Conservation (phyloP, 495 filamentous ascomycete species). For the Penicillium atrosanguineum region DNA sequence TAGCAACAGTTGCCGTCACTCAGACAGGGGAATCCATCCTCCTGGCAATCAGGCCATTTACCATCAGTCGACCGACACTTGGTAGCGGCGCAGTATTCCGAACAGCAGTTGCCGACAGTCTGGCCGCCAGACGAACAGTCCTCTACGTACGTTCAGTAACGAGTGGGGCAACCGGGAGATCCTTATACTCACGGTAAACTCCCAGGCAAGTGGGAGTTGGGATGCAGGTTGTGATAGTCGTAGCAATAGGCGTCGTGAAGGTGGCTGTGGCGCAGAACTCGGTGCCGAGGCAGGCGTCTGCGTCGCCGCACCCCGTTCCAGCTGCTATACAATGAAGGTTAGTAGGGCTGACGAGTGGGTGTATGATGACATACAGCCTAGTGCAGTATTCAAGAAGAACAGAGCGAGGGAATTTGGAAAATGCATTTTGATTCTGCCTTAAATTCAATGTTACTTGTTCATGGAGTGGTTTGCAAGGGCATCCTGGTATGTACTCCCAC, state of each 20-base stretch:
- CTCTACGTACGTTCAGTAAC: neutral
- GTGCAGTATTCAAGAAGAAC: slow-evolving; percentile 6
- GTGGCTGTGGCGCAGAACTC: slow-evolving; percentile 33
- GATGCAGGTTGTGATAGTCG: slow-evolving; percentile 31
- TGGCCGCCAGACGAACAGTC: slow-evolving; percentile 17
- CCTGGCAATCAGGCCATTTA: slow-evolving; percentile 24
- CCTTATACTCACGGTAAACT: slow-evolving; percentile 29
- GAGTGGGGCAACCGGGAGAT: neutral
- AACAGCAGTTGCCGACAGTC: slow-evolving; percentile 22
- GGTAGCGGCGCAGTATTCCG: slow-evolving; percentile 25
- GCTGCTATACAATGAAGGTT: neutral
- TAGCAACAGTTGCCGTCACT: slow-evolving; percentile 27
- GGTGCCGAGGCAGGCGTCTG: slow-evolving; percentile 29
- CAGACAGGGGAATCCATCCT: slow-evolving; percentile 20
- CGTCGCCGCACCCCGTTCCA: slow-evolving; percentile 19
- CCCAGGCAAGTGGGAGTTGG: slow-evolving; percentile 31
- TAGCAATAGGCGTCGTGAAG: slow-evolving; percentile 26
- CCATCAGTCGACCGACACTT: slow-evolving; percentile 24
- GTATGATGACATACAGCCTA: slow-evolving; percentile 10
- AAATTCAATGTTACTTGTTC: neutral
- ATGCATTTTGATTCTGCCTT: slow-evolving; percentile 9
- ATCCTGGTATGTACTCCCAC: neutral
- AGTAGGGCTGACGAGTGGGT: neutral
- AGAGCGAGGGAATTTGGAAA: slow-evolving; percentile 2
- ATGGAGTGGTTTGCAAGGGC: neutral